Evolutionary conservation across 2,329 filamentous ascomycete genomes (phyloP).

Genomic region (Aspergillus pseudoterreus): DNA sequence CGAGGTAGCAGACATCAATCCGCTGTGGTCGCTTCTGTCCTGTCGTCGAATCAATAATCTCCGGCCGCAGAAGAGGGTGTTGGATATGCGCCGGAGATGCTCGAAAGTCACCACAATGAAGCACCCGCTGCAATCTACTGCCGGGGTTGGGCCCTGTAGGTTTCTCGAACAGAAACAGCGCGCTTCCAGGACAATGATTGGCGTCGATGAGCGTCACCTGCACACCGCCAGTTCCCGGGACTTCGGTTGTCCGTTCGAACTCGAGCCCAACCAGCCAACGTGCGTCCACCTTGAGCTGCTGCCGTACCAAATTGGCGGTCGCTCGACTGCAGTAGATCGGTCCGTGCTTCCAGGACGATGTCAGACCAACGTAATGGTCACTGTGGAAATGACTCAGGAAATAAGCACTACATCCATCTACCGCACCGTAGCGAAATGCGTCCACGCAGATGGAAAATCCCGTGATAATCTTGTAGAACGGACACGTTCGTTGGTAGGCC

Average conservation of each 20-base stretch:
- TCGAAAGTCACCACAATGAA: constrained; percentile 95
- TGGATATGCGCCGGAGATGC: constrained; percentile 80
- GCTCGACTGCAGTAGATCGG: constrained; percentile 95
- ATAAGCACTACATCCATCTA: constrained; percentile 88
- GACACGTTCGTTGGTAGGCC: constrained; percentile 84
- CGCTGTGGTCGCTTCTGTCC: constrained; percentile 75
- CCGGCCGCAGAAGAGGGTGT: constrained; percentile 76
- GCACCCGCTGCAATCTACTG: constrained; percentile 67
- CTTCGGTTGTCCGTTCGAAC: constrained; percentile 74
- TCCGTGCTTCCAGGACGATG: constrained; percentile 82
- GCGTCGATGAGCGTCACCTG: constrained; percentile 91
- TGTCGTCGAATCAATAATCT: constrained; percentile 65
- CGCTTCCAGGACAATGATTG: constrained; percentile 95
- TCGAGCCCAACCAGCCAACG: constrained; percentile 83
- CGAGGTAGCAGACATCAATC: constrained; percentile 93
- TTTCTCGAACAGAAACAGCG: constrained; percentile 90
- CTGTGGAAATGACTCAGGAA: constrained; percentile 98
- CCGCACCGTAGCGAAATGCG: constrained; percentile 90
- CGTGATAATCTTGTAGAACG: constrained; percentile 97
- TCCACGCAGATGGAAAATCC: constrained; percentile 92
- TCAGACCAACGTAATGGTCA: constrained; percentile 92
- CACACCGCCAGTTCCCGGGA: constrained; percentile 78
- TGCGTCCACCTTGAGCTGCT: constrained; percentile 78
- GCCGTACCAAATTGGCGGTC: constrained; percentile 82
- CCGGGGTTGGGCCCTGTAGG: constrained; percentile 57